Base-by-base conservation (phyloP, 345 rosid genomes). In the Rhizophora apiculata region DNA sequence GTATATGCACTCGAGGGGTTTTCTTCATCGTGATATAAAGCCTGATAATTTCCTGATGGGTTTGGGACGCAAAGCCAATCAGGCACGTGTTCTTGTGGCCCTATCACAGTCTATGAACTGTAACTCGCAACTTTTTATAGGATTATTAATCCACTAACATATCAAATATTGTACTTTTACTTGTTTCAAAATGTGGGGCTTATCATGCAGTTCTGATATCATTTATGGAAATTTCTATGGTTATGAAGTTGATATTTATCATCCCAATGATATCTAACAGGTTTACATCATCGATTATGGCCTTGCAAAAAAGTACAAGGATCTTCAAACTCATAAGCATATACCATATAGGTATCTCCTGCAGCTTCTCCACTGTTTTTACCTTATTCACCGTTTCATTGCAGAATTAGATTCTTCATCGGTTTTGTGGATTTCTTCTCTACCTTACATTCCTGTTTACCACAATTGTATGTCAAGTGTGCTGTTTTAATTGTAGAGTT, bases 21-120 rank as follows among this genome's bases (percentile, higher is more conserved):
- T 73, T 73, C 77, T 73, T 62, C 77, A 73, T 27, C 77, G 77
- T 37, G 77, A 73, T 57, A 73, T 73, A 73, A 73, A 73, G 68
- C 77, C 77, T 54, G 77, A 73, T 51, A 73, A 73, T 57, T 73
- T 73, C 54, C 57, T 73, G 4, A 73, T 73, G 77, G 77, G 77
- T 26, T 73, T 73, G 48, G 77, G 72, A 19, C 77, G 77, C 57
- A 73, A 62, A 67, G 77, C 77, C 63, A 73, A 73, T 67, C 77
- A 67, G 77, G 77, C 68, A 18, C 11, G 29, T n/a, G 55, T 53
- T 71, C 29, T 9, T 49, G 39, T n/a, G 2, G 64, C 55, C 19
- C 6, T 52, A 16, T 21, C 55, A 52, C 21, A 20, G 21, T 52
- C 19, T 52, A 52, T 20, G 18, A 52, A 52, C 56, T 52, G 56